Conservation (phyloP, 2,329 filamentous ascomycete species). For the Fusarium sp. region DNA sequence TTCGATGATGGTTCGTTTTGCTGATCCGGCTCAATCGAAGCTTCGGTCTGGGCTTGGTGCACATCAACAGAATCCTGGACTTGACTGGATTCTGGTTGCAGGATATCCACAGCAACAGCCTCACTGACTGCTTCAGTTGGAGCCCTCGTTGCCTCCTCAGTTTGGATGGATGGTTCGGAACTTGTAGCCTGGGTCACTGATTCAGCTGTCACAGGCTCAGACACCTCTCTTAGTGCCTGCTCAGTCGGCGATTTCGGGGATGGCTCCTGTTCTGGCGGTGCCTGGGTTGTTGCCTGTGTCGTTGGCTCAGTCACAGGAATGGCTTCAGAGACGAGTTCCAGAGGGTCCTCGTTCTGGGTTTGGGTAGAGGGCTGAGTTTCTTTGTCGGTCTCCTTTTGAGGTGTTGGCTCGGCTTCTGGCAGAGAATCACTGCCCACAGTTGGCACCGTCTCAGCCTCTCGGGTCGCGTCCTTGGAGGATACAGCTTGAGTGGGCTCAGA, state of each 20-base stretch:
- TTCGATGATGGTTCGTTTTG: conserved; percentile 5
- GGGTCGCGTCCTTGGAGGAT: not conserved
- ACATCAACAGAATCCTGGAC: not conserved
- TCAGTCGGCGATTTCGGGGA: not conserved
- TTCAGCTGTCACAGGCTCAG: not conserved
- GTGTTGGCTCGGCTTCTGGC: not conserved
- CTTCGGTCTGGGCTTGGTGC: not conserved
- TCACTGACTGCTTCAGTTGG: not conserved
- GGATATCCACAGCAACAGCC: not conserved
- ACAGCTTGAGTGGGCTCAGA: not conserved
- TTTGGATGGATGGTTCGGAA: not conserved
- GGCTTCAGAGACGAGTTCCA: not conserved
- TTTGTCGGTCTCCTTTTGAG: not conserved
- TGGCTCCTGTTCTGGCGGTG: not conserved
- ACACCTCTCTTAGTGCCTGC: not conserved
- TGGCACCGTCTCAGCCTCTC: not conserved
- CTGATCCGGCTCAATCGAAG: not conserved
- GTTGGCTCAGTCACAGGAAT: not conserved
- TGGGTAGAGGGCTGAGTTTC: not conserved
- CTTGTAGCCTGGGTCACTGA: not conserved
- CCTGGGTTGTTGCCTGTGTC: not conserved
- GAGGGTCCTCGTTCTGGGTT: not conserved
- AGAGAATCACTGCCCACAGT: not conserved
- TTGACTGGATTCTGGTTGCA: not conserved
- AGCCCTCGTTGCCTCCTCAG: not conserved